Conservation (phyloP, 257 asterid genomes). For the Echium plantagineum region DNA sequence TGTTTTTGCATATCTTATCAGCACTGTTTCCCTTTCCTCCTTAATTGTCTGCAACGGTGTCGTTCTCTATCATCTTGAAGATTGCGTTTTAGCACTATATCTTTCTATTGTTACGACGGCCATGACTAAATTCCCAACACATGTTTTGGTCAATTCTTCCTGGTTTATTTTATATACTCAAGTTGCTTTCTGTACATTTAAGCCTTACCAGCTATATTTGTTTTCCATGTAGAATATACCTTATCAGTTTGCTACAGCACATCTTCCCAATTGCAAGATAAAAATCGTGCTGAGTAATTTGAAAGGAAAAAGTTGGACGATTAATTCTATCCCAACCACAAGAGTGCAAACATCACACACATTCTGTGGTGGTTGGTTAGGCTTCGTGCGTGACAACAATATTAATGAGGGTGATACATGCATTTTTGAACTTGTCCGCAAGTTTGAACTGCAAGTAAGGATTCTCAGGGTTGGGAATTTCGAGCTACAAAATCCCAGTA, state of each 20-base stretch:
- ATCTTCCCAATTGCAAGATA: slow-evolving; percentile 79
- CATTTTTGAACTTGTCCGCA: slow-evolving; percentile 69
- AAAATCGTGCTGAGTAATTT: slow-evolving; percentile 65
- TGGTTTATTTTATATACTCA: no score
- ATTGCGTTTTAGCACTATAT: no score
- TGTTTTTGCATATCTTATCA: not conserved
- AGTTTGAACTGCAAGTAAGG: slow-evolving; percentile 61
- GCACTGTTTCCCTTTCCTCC: no score
- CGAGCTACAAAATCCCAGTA: slow-evolving; percentile 31
- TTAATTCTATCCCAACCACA: slow-evolving; percentile 80
- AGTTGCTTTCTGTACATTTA: no score
- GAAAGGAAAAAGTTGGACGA: slow-evolving; percentile 75
- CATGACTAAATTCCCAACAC: no score
- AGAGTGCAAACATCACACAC: slow-evolving; percentile 87
- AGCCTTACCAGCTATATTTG: not conserved
- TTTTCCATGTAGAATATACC: slow-evolving; percentile 60
- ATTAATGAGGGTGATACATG: slow-evolving; percentile 69
- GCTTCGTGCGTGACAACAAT: slow-evolving; percentile 77
- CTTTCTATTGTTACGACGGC: no score
- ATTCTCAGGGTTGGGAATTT: slow-evolving; percentile 64
- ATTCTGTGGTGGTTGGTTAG: slow-evolving; percentile 94
- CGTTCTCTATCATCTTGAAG: no score
- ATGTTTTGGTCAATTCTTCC: no score
- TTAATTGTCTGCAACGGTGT: no score
- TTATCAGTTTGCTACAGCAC: slow-evolving; percentile 70